Evolutionary conservation across 257 asterid genomes (phyloP).

Genomic region (Jacaranda mimosifolia): DNA sequence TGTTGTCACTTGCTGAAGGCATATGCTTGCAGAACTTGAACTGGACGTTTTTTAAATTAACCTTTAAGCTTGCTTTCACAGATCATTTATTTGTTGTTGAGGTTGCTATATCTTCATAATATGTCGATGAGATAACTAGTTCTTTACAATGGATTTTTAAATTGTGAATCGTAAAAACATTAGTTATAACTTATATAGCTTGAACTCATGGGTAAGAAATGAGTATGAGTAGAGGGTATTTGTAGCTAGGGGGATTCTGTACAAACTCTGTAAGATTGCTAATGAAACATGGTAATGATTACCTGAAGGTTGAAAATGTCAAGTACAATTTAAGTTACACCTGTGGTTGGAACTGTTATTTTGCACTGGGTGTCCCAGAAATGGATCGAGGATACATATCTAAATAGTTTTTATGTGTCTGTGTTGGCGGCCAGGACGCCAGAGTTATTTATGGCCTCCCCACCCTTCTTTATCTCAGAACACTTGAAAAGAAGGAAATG

Average conservation of each 20-base stretch:
- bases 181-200: slow-evolving; percentile 14
- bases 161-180: neutral
- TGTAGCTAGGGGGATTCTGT: slow-evolving; percentile 6
- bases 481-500: slow-evolving; percentile 25
- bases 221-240: neutral
- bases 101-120: slow-evolving; percentile 16
- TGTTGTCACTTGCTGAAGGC: slow-evolving; percentile 13
- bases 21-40: slow-evolving; percentile 22
- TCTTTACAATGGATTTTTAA: neutral
- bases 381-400: neutral
- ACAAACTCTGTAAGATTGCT: slow-evolving; percentile 6
- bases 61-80: slow-evolving; percentile 9
- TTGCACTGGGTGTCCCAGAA: slow-evolving; percentile 19
- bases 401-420: slow-evolving; percentile 3
- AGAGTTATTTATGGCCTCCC: neutral
- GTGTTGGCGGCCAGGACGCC: neutral
- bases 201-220: slow-evolving; percentile 23
- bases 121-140: slow-evolving; percentile 21
- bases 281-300: slow-evolving; percentile 12
- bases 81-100: slow-evolving; percentile 5
- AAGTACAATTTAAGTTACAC: neutral
- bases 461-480: slow-evolving; percentile 16
- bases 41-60: slow-evolving; percentile 13
- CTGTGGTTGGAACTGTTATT: slow-evolving; percentile 10
- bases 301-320: neutral